Conservation (phyloP, 2,329 filamentous ascomycete genomes). For the Exophiala alcalophila region DNA sequence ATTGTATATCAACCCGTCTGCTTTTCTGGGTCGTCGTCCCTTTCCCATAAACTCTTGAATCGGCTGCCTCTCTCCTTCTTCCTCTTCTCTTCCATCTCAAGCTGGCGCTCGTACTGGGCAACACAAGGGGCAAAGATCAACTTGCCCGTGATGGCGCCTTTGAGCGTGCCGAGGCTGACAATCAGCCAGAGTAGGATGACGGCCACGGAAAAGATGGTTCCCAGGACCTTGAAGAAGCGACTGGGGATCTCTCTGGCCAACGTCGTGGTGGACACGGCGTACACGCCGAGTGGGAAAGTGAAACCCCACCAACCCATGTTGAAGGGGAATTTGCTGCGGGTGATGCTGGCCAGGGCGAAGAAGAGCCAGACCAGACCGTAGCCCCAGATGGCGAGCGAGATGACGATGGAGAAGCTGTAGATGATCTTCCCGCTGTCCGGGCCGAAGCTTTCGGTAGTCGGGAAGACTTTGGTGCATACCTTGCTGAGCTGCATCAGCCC, state of each 20-base stretch:
- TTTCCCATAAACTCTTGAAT: conserved; percentile 1
- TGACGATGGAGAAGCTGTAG: conserved; percentile 35
- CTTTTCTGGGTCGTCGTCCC: conserved; percentile 1
- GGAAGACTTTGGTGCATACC: conserved; percentile 41
- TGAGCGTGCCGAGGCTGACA: conserved; percentile 50
- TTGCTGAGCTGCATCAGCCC: conserved; percentile 52
- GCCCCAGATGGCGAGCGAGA: conserved; percentile 38
- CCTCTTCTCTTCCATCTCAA: background rate
- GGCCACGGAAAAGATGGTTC: conserved; percentile 52
- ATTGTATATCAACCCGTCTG: background rate
- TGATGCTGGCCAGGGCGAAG: conserved; percentile 38
- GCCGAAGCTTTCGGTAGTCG: conserved; percentile 31
- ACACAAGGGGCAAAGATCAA: conserved; percentile 51
- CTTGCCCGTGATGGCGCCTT: conserved; percentile 47
- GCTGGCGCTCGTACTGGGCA: conserved; percentile 12
- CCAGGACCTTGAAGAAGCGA: conserved; percentile 55
- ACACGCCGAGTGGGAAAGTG: conserved; percentile 58
- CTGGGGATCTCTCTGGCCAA: conserved; percentile 52
- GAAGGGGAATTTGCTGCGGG: conserved; percentile 49
- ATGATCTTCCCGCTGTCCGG: conserved; percentile 30
- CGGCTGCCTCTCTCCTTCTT: conserved; percentile 1
- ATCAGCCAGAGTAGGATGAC: conserved; percentile 57
- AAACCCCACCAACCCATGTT: conserved; percentile 64
- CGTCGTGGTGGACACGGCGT: conserved; percentile 44
- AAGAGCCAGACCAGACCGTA: conserved; percentile 42